A percentile compares a stretch with the other conserved stretches of the same genome.
Evolutionary conservation across 2,329 filamentous ascomycete genomes (phyloP).

Genomic region (Boeremia exigua): DNA sequence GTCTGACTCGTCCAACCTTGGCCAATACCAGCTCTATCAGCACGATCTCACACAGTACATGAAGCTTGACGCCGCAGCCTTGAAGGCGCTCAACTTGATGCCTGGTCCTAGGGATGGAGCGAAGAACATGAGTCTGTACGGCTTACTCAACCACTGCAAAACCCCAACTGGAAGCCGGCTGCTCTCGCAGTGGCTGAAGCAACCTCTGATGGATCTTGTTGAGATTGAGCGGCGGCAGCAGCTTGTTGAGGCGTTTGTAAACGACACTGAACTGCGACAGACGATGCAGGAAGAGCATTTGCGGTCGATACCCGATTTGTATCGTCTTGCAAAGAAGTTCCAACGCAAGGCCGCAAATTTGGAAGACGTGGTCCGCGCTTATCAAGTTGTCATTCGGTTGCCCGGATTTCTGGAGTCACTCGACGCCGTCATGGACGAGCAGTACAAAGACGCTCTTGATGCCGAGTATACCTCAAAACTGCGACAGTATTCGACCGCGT

Average conservation of each 20-base stretch:
- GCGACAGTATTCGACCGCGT: conserved; percentile 72
- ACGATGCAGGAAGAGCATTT: conserved; percentile 97
- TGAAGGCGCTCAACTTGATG: conserved; percentile 96
- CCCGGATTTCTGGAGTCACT: conserved; percentile 89
- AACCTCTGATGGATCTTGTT: conserved; percentile 87
- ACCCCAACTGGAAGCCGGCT: conserved; percentile 90
- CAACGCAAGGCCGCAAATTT: conserved; percentile 89
- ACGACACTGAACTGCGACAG: conserved; percentile 90
- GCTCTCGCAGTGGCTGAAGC: conserved; percentile 95
- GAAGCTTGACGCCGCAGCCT: conserved; percentile 93
- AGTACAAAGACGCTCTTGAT: conserved; percentile 86
- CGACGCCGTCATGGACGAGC: conserved; percentile 93
- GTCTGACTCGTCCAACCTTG: conserved; percentile 92
- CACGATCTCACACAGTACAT: conserved; percentile 97
- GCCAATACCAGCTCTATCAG: conserved; percentile 96
- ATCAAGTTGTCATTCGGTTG: conserved; percentile 90
- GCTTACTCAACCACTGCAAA: conserved; percentile 95
- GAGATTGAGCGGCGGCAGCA: conserved; percentile 93
- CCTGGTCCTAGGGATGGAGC: conserved; percentile 90
- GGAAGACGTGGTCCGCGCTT: conserved; percentile 93
- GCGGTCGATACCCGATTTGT: conserved; percentile 90
- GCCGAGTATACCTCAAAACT: conserved; percentile 86
- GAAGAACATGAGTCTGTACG: conserved; percentile 98
- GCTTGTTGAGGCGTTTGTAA: conserved; percentile 92
- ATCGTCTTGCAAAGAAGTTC: conserved; percentile 91